These are phyloP conservation scores for Lactarius akahatsu DNA, from an alignment of 768 basidiomycete genomes.

Conservation along the genomic window DNA sequence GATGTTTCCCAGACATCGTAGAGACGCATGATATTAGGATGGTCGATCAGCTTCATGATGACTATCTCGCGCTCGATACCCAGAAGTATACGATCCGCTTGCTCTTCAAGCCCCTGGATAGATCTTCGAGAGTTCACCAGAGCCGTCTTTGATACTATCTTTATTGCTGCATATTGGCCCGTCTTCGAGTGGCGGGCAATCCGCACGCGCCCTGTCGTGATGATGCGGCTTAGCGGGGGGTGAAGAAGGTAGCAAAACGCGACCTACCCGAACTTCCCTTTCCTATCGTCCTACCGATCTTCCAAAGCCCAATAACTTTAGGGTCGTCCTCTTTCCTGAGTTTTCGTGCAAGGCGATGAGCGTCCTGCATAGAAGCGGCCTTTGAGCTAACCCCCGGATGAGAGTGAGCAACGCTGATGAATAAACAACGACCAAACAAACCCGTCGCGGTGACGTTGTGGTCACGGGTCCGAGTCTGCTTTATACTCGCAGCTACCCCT, in stretches of 20 bases:
- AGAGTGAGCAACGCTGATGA: conserved; percentile 1
- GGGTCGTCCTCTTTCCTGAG: conserved; percentile 36
- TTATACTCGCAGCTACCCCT: neutral
- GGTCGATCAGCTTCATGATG: conserved; percentile 95
- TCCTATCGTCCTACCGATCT: conserved; percentile 54
- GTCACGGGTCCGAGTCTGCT: conserved; percentile 11
- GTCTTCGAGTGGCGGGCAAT: conserved; percentile 87
- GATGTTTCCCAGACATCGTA: conserved; percentile 98
- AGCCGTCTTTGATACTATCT: conserved; percentile 82
- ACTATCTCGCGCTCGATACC: conserved; percentile 93
- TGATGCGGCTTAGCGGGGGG: neutral
- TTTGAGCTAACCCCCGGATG: neutral
- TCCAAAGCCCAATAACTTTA: conserved; percentile 52
- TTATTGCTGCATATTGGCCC: conserved; percentile 88
- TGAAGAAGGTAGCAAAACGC: neutral
- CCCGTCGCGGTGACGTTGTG: conserved; percentile 16
- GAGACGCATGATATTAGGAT: conserved; percentile 90
- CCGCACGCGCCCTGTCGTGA: conserved; percentile 72
- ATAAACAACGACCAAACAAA: conserved; percentile 27
- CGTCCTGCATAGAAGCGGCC: conserved; percentile 17
- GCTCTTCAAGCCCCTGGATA: conserved; percentile 64
- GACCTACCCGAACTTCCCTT: conserved; percentile 52
- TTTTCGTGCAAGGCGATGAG: conserved; percentile 25
- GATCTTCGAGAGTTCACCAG: conserved; percentile 66
- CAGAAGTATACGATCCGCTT: conserved; percentile 73